phyloP scores from a whole-genome alignment of 768 basidiomycete genomes.

The Suillus paluster region DNA sequence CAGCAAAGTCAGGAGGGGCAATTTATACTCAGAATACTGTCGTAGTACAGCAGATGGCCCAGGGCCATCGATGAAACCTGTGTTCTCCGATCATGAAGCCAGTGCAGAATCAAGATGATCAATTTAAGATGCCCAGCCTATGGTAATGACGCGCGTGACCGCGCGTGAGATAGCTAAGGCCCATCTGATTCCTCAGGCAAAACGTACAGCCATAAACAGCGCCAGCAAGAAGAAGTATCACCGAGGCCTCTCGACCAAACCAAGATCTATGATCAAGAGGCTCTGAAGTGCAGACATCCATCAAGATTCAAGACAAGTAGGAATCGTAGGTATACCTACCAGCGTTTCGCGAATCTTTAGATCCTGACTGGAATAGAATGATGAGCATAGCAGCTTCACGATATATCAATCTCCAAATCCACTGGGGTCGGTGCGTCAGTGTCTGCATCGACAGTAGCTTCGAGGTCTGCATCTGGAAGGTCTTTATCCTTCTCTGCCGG shows the following conservation, averaged over 20 bases:
- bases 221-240: background rate
- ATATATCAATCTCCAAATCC: constrained; percentile 41
- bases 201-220: background rate
- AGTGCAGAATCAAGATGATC: background rate
- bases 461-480: constrained; percentile 35
- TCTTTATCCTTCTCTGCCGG: constrained; percentile 32
- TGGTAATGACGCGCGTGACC: background rate
- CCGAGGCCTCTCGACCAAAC: background rate
- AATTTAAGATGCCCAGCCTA: background rate
- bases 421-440: constrained; percentile 41
- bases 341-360: background rate
- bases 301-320: background rate
- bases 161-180: background rate
- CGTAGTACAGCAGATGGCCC: too few species aligned
- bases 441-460: constrained; percentile 33
- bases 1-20: too few species aligned
- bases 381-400: constrained; percentile 54
- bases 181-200: background rate
- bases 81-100: too few species aligned
- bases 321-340: background rate
- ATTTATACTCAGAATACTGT: too few species aligned
- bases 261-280: background rate
- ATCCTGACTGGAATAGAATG: constrained; percentile 36
- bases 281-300: background rate
- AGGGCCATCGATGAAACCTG: too few species aligned